Evolutionary conservation across 306 rosid species (phyloP), one percentile per base, ranked within the genome.

Genomic region (Crataegus laevigata): DNA sequence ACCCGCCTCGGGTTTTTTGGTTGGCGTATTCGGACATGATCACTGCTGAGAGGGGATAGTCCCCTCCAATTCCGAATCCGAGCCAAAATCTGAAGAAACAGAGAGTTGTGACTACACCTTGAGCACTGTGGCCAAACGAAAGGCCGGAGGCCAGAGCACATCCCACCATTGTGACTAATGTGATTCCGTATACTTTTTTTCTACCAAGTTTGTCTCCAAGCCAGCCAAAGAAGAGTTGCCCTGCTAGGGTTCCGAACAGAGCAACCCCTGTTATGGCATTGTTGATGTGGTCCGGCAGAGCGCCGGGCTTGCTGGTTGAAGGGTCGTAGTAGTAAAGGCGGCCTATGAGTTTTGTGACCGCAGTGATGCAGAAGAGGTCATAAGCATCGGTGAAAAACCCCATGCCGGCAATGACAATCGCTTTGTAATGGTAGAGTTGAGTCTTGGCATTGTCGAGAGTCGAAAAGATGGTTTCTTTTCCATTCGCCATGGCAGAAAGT

Each of bases 161-260:
- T 10, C 89, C 87, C 40, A 85, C 91, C 88, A 88, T 88, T 9
- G 86, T 83, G 15, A 60, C 81, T 58, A 88, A 84, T 6, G 89
- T 88, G 73, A 88, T 74, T 40, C 91, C 89, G 69, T 88, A 83
- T 22, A 88, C 89, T 50, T 75, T 85, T 77, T 88, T 88, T 19
- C 89, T 54, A 6, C 91, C 91, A 38, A 88, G 89, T 43, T 83
- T 88, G 30, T 88, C 89, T 1, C 91, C 91, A 6, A 85, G 85
- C 86, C 86, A 88, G 91, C 91, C 89, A 88, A 88, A 88, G 89
- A 85, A 83, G 89, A 88, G 86, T 21, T 88, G 86, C 29, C 89
- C 89, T 3, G 82, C 77, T 1, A 85, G 78, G 65, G 87, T 85
- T 1, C 89, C 92, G 6, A 87, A 85, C 66, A 88, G 72, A 8